These are phyloP conservation scores for Neurospora cerealis DNA, from an alignment of 495 filamentous ascomycete genomes.

Conservation along the genomic window DNA sequence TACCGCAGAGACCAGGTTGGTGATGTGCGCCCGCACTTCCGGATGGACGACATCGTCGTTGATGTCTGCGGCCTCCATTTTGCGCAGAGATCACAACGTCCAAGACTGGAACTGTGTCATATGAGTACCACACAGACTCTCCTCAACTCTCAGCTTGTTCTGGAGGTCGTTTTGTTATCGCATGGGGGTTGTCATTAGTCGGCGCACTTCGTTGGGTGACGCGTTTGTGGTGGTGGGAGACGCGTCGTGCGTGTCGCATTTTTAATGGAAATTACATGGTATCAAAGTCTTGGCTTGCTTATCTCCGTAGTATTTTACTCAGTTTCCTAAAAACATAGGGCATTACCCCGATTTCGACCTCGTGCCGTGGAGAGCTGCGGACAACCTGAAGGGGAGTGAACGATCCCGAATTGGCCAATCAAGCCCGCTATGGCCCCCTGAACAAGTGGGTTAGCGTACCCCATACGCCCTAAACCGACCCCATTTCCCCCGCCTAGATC, in stretches of 20 bases:
- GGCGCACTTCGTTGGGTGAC: background rate
- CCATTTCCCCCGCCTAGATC: background rate
- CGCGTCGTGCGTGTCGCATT: background rate
- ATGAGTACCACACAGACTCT: background rate
- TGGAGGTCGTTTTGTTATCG: background rate
- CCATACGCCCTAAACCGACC: background rate
- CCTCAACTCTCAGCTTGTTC: background rate
- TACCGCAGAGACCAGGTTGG: slow-evolving; percentile 85
- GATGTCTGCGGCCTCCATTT: slow-evolving; percentile 42
- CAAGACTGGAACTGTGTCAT: background rate
- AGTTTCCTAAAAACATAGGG: background rate
- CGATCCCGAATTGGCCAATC: background rate
- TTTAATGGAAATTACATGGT: background rate
- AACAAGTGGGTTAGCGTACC: background rate
- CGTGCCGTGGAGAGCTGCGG: background rate
- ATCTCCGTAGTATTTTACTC: background rate
- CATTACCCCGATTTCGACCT: background rate
- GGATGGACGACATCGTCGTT: slow-evolving; percentile 59
- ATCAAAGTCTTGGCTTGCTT: background rate
- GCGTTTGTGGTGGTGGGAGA: background rate
- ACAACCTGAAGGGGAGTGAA: background rate
- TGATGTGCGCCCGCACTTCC: slow-evolving; percentile 82
- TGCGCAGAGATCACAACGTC: slow-evolving; percentile 12
- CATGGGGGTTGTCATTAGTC: background rate
- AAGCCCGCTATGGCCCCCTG: background rate